phyloP scores from a whole-genome alignment of 768 basidiomycete genomes.

The Kwoniella dendrophila region DNA sequence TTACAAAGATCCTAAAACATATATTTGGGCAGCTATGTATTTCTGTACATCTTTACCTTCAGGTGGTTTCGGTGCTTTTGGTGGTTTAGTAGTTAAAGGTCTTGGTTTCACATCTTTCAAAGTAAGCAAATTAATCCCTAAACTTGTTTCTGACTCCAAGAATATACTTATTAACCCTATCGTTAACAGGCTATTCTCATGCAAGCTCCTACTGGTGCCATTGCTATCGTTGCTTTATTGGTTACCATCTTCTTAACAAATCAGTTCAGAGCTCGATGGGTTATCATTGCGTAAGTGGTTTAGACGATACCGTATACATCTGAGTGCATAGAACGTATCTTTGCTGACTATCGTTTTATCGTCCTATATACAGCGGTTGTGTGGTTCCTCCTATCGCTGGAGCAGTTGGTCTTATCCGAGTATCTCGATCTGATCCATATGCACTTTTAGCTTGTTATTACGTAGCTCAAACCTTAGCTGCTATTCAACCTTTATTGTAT shows the following conservation, averaged over 20 bases:
- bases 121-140: no score
- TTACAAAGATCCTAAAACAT: conserved; percentile 37
- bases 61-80: conserved; percentile 22
- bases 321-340: not conserved
- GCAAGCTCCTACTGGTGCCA: conserved; percentile 49
- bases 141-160: no score
- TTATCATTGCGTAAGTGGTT: conserved; percentile 1
- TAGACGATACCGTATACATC: not conserved
- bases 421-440: conserved; percentile 22
- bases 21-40: conserved; percentile 24
- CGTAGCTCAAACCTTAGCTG: conserved; percentile 34
- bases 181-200: conserved; percentile 20
- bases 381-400: conserved; percentile 25
- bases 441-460: conserved; percentile 32
- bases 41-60: conserved; percentile 21
- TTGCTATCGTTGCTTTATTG: conserved; percentile 38
- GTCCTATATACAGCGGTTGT: conserved; percentile 18
- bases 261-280: conserved; percentile 42
- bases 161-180: not conserved
- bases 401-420: conserved; percentile 23
- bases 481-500: conserved; percentile 26
- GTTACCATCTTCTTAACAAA: conserved; percentile 45
- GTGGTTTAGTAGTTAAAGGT: conserved; percentile 30
- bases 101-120: conserved; percentile 17
- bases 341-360: conserved; percentile 17